Evolutionary conservation across 495 filamentous ascomycete genomes (phyloP).

Genomic region (Aspergillus coremiiformis): DNA sequence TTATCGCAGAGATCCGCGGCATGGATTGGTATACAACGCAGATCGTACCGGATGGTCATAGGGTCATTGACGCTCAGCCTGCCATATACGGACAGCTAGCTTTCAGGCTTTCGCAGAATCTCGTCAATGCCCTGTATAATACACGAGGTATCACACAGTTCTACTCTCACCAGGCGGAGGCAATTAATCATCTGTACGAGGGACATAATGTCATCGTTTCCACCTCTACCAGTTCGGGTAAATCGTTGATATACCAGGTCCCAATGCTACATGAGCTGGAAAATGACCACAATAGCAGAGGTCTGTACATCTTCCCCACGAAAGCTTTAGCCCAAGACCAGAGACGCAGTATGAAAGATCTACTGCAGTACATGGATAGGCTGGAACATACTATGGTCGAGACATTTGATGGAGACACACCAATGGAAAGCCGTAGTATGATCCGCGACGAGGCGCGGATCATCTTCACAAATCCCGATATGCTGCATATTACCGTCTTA

Average conservation of each 20-base stretch:
- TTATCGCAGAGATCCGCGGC: constrained; percentile 73
- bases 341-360: constrained; percentile 74
- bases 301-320: constrained; percentile 98
- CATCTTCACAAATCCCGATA: constrained; percentile 98
- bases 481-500: constrained; percentile 92
- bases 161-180: constrained; percentile 93
- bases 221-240: constrained; percentile 93
- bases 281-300: constrained; percentile 63
- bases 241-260: constrained; percentile 93
- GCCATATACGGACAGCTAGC: constrained; percentile 76
- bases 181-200: constrained; percentile 81
- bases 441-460: constrained; percentile 87
- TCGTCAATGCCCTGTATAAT: constrained; percentile 94
- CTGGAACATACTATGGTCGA: constrained; percentile 75
- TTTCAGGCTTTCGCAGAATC: constrained; percentile 78
- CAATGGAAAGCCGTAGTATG: constrained; percentile 64
- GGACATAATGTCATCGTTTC: constrained; percentile 86
- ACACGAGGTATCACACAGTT: constrained; percentile 74
- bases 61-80: constrained; percentile 83
- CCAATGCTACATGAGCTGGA: constrained; percentile 88
- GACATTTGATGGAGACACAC: constrained; percentile 93
- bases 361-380: constrained; percentile 70
- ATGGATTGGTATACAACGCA: constrained; percentile 85
- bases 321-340: constrained; percentile 98
- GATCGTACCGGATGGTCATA: constrained; percentile 89